Conservation (phyloP, 2,329 filamentous ascomycete genomes). For the Fusarium clavum region DNA sequence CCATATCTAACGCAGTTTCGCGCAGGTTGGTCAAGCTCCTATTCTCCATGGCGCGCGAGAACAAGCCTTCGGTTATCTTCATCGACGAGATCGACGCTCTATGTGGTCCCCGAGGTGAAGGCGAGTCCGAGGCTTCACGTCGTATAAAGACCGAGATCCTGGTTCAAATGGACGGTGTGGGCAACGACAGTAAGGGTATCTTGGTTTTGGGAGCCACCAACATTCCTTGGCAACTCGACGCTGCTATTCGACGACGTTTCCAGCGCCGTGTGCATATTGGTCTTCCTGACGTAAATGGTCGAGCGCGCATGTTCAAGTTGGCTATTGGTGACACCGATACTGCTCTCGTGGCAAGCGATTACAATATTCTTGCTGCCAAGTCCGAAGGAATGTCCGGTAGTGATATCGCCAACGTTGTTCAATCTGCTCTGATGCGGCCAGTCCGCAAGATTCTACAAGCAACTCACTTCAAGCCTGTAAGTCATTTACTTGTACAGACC, state of each 20-base stretch:
- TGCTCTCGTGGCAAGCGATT: conserved; percentile 81
- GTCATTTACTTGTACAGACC: conserved; percentile 27
- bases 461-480: conserved; percentile 95
- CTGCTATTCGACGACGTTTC: conserved; percentile 94
- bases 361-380: conserved; percentile 79
- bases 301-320: conserved; percentile 95
- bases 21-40: conserved; percentile 90
- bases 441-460: conserved; percentile 96
- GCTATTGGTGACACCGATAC: conserved; percentile 94
- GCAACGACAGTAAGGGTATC: conserved; percentile 93
- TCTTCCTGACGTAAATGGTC: conserved; percentile 85
- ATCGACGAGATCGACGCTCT: conserved; percentile 98
- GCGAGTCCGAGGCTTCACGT: conserved; percentile 95
- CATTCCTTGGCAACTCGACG: conserved; percentile 98
- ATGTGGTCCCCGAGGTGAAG: conserved; percentile 91
- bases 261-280: conserved; percentile 96
- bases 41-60: conserved; percentile 97
- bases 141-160: conserved; percentile 99
- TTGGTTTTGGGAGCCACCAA: conserved; percentile 96
- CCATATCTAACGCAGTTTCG: conserved; percentile 35
- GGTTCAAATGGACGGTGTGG: conserved; percentile 99
- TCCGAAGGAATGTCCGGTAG: conserved; percentile 96
- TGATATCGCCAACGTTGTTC: conserved; percentile 95
- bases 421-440: conserved; percentile 97
- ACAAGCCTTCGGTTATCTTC: conserved; percentile 98